Percentiles rank a stretch among this genome's conserved stretches.
These are phyloP conservation scores for Cicer cuneatum DNA, from an alignment of 306 rosid genomes.

Conservation along the genomic window DNA sequence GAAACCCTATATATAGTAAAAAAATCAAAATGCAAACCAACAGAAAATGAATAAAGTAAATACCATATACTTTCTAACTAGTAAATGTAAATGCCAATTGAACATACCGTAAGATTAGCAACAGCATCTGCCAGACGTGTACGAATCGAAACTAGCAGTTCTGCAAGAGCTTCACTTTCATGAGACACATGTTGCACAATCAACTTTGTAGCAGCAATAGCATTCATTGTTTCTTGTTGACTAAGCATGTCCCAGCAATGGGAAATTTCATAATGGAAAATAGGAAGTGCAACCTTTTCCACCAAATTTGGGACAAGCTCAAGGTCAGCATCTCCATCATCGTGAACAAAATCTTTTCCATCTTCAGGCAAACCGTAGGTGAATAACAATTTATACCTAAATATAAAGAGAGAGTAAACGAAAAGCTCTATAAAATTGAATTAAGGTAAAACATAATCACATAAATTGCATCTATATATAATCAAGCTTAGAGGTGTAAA, in stretches of 20 bases:
- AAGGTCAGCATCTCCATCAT: slow-evolving; percentile 85
- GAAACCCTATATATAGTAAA: neutral
- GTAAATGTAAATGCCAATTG: slow-evolving; percentile 15
- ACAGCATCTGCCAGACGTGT: slow-evolving; percentile 85
- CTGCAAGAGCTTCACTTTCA: slow-evolving; percentile 85
- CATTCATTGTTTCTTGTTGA: slow-evolving; percentile 72
- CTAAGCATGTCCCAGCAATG: slow-evolving; percentile 96
- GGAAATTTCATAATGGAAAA: slow-evolving; percentile 81
- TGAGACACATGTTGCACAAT: slow-evolving; percentile 83
- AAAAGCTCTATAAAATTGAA: slow-evolving; percentile 34
- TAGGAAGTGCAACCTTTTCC: slow-evolving; percentile 92
- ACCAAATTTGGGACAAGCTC: slow-evolving; percentile 91
- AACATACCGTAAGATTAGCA: slow-evolving; percentile 66
- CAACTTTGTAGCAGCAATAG: slow-evolving; percentile 76
- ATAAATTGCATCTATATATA: neutral
- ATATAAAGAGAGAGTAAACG: slow-evolving; percentile 13
- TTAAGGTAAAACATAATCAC: slow-evolving; percentile 11
- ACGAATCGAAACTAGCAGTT: slow-evolving; percentile 70
- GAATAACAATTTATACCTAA: slow-evolving; percentile 82
- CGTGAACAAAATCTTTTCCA: slow-evolving; percentile 64
- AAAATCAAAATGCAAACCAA: slow-evolving; percentile 22
- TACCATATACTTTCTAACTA: slow-evolving; percentile 14
- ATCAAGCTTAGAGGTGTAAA: neutral
- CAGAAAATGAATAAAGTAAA: slow-evolving; percentile 32
- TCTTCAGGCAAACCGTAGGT: slow-evolving; percentile 74